These are phyloP conservation scores for Dactylellina drechsleri DNA, from an alignment of 2,329 filamentous ascomycete species.

Conservation along the genomic window DNA sequence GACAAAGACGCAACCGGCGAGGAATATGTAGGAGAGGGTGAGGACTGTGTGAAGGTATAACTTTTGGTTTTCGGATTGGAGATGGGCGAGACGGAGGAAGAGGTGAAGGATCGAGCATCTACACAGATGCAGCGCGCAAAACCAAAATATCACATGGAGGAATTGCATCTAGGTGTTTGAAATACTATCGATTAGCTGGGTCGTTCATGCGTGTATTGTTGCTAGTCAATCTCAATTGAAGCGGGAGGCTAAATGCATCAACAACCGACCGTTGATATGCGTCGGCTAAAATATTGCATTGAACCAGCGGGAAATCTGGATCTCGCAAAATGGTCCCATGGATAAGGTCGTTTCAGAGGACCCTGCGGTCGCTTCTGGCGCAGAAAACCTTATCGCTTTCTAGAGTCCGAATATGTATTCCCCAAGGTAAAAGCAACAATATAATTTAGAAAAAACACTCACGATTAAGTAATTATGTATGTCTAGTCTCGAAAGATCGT, in stretches of 20 bases:
- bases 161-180: constrained; percentile 38
- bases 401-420: too few species aligned
- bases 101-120: constrained; percentile 50
- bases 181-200: background rate
- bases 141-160: constrained; percentile 51
- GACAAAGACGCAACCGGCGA: constrained; percentile 25
- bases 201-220: too few species aligned
- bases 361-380: too few species aligned
- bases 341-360: background rate
- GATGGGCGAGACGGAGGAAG: constrained; percentile 35
- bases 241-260: too few species aligned
- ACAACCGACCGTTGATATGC: constrained; percentile 9
- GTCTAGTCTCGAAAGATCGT: constrained; percentile 38
- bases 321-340: too few species aligned
- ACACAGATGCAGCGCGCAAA: constrained; percentile 33
- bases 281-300: constrained; percentile 8
- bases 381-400: too few species aligned
- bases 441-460: constrained; percentile 3
- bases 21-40: constrained; percentile 31
- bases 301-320: background rate
- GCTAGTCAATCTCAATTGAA: too few species aligned
- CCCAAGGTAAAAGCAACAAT: too few species aligned
- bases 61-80: constrained; percentile 31
- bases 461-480: constrained; percentile 43
- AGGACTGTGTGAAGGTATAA: constrained; percentile 36